Base-by-base conservation (phyloP, 2,329 filamentous ascomycete species). In the Neonectria hederae region DNA sequence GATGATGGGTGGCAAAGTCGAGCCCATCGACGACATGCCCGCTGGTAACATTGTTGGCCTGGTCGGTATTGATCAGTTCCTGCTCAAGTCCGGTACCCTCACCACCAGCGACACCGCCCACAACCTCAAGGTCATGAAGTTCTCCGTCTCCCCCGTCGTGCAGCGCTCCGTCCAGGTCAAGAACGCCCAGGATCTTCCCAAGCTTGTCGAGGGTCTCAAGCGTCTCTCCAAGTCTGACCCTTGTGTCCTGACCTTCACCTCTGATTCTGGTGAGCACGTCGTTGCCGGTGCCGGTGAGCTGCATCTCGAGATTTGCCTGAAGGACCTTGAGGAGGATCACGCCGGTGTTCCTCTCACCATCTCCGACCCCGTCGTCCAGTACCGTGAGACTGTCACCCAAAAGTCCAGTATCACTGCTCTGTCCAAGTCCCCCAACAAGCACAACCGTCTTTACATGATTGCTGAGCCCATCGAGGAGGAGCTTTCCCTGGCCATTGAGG, bases 51-150 rank as follows among this genome's bases (percentile, higher is more conserved):
- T 99, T 88, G 91, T 97, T 78, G 96, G 96, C 89, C 89, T 99
- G 78, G 96, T 99, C 80, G 96, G 96, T 91, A 93, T 99, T 77
- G 96, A 99, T 83, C 96, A 99, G 90, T 99, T 98, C 93, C 88
- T 99, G 88, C 94, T 99, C 88, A 99, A 99, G 92, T 98, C 96
- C 82, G 96, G 96, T 92, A 99, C 96, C 79, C 92, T 99, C 77
- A 97, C 94, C 84, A 98, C 95, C 81, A 90, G 88, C 81, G 96
- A 99, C 75, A 97, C 93, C 73, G 95, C 96, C 81, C 96, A 99
- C 92, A 99, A 99, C 91, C 87, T 99, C 79, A 98, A 98, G 92
- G 96, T 99, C 86, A 99, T 99, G 96, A 98, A 97, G 89, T 99
- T 99, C 92, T 99, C 96, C 80, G 96, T 99, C 82, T 98, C 96